Evolutionary conservation across 257 asterid species (phyloP), one percentile per base, ranked within the genome.

Genomic region (Nicotiana tabacum): DNA sequence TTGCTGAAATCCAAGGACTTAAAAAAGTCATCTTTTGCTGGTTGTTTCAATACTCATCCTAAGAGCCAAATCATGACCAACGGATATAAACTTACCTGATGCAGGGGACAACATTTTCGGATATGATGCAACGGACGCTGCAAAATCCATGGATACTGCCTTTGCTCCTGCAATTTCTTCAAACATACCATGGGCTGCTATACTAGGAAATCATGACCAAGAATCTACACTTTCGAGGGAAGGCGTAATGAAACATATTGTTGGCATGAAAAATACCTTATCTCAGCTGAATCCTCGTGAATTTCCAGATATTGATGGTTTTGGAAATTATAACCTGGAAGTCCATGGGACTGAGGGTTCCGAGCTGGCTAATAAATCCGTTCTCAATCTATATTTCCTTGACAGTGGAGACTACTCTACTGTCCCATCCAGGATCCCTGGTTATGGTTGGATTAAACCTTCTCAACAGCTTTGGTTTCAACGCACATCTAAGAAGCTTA

Each of bases 321-420:
- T 43, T 72, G 99, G 99, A 43, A 95, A 95, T 87, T 95, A 92
- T 89, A 95, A 95, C 84, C 85, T 95, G 85, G 97, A 93, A 87
- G 94, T 95, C 83, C 92, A 83, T 60, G 99, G 98, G 51, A 89
- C 79, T 53, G 83, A 87, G 82, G 91, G 85, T 51, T 92, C 99
- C 64, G 5, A 57, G 55, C 60, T 94, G 9, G 88, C 86, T 8
- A 92, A 94, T 82, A 95, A 94, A 74, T 95, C 99, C 3, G 83
- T 92, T 83, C 93, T 95, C 51, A 95, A 95, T 86, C 96, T 95
- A 39, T 95, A 92, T 83, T 91, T 95, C 86, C 88, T 95, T 68
- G 99, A 95, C 81, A 94, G 97, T 53, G 99, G 99, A 27, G 99
- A 95, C 77, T 94, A 95, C 92, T 92, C 99, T 3, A 91, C 91